Base-by-base conservation (phyloP, 495 filamentous ascomycete species). In the Cairneyella variabilis region DNA sequence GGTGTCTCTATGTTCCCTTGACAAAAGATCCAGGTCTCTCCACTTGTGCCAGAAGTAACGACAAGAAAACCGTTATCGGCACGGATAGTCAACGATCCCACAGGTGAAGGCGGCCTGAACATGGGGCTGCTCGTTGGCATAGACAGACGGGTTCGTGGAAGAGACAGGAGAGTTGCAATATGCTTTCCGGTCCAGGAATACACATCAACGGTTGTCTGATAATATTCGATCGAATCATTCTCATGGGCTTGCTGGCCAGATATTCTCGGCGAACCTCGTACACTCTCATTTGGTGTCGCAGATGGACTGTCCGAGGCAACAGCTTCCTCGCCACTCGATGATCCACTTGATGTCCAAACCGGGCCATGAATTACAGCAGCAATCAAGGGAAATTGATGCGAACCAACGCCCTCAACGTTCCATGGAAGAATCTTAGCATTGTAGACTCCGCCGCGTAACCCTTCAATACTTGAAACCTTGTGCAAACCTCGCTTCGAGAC, bases 201-300 rank as follows among this genome's bases (percentile, higher is more conserved):
- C 1, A 96, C 74, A 51, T 95, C 89, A 3, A 92, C 89, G 0
- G 84, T 83, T 1, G 91, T 95, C 65, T 93, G 89, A 61, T 91
- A 95, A 36, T 63, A 61, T 25, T 58, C 54, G 18, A 58, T 30
- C 8, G 28, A 11, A 5, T 58, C 51, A 53, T 67, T 44, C 9
- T 60, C 25, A 14, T 40, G 25, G 8, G 16, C 21, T 16, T 36
- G 20, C 9, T 26, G 41, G 3, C 45, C 34, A 39, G 51, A 38
- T 28, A 48, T 47, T 26, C 30, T 48, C 20, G 60, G 53, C 16
- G 60, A 54, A 5, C 58, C 53, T 38, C 55, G 52, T 21, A 49
- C 21, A 48, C 49, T 64, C 28, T 59, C 64, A n/a, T 51, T 54
- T 22, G 56, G 56, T 25, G 57, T 36, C 17, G 57, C 47, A 23